These are phyloP conservation scores for Trichoderma sp. DNA, from an alignment of 2,329 filamentous ascomycete species.

Conservation along the genomic window DNA sequence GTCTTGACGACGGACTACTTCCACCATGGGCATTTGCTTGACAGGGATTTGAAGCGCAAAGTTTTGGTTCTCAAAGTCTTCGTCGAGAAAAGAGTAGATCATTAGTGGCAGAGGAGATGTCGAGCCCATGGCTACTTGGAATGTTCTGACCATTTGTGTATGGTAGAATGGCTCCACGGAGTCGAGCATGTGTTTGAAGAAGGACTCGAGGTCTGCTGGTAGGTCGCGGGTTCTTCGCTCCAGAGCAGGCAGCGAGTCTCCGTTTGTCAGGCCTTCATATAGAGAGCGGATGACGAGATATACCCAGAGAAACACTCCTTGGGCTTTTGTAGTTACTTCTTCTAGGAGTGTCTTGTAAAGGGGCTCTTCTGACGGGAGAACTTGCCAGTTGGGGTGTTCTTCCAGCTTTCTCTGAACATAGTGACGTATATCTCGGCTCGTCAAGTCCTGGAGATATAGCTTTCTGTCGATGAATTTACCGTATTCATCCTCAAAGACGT, in stretches of 20 bases:
- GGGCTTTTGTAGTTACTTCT: background rate
- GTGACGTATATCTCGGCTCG: background rate
- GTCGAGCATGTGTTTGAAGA: conserved; percentile 20
- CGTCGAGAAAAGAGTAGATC: background rate
- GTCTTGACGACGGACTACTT: background rate
- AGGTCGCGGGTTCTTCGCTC: conserved; percentile 3
- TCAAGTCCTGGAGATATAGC: conserved; percentile 11
- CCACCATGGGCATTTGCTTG: background rate
- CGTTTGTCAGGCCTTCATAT: conserved; percentile 20
- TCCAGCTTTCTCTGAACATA: conserved; percentile 5
- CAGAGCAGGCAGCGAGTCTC: conserved; percentile 11
- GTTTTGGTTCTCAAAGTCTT: background rate
- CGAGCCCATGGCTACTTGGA: background rate
- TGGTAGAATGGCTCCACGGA: background rate
- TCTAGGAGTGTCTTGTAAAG: background rate
- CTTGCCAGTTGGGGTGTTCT: background rate
- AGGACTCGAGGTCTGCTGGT: conserved; percentile 18
- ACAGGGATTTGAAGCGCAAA: background rate
- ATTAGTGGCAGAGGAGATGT: background rate
- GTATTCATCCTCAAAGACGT: conserved; percentile 25
- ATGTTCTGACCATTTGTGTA: background rate
- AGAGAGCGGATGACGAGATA: conserved; percentile 25
- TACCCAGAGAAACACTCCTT: conserved; percentile 29
- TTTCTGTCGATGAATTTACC: background rate
- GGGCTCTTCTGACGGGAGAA: background rate